Evolutionary conservation across 2,329 filamentous ascomycete genomes (phyloP).

Genomic region (Fusarium anthophilum): DNA sequence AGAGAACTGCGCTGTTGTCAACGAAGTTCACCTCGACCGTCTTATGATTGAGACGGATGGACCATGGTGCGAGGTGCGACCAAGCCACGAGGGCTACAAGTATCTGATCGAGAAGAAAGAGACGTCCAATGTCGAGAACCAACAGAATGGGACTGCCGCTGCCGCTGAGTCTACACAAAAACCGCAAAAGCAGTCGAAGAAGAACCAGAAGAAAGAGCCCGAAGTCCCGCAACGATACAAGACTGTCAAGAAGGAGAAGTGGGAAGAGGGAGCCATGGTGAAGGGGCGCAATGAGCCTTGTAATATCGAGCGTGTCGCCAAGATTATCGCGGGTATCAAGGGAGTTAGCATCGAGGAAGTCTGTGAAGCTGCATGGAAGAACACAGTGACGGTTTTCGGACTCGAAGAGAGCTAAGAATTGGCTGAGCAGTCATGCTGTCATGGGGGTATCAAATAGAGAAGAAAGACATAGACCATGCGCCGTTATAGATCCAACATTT

Average conservation of each 20-base stretch:
- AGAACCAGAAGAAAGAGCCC: constrained; percentile 67
- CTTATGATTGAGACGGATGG: constrained; percentile 97
- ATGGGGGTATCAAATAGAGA: constrained; percentile 46
- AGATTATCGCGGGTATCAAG: constrained; percentile 88
- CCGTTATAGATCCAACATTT: constrained; percentile 25
- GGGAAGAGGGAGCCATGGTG: constrained; percentile 85
- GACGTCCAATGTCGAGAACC: constrained; percentile 25
- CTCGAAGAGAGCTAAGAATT: constrained; percentile 56
- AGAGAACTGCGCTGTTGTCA: constrained; percentile 88
- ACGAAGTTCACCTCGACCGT: constrained; percentile 77
- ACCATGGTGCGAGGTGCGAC: constrained; percentile 95
- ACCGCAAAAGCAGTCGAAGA: constrained; percentile 54
- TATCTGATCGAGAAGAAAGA: constrained; percentile 62
- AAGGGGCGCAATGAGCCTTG: constrained; percentile 96
- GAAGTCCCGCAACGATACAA: constrained; percentile 79
- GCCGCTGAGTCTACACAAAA: constrained; percentile 34
- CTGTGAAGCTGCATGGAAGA: constrained; percentile 85
- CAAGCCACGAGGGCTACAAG: constrained; percentile 85
- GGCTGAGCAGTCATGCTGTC: constrained; percentile 10
- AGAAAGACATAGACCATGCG: constrained; percentile 40
- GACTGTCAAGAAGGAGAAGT: constrained; percentile 95
- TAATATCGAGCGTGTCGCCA: constrained; percentile 86
- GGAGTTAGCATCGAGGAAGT: constrained; percentile 82
- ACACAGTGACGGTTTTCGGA: constrained; percentile 82
- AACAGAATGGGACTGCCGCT: constrained; percentile 36